Evolutionary conservation across 225 moss, liverwort and hornwort species (phyloP), one percentile per base, ranked within the genome.

Genomic region (Neckera pumila): DNA sequence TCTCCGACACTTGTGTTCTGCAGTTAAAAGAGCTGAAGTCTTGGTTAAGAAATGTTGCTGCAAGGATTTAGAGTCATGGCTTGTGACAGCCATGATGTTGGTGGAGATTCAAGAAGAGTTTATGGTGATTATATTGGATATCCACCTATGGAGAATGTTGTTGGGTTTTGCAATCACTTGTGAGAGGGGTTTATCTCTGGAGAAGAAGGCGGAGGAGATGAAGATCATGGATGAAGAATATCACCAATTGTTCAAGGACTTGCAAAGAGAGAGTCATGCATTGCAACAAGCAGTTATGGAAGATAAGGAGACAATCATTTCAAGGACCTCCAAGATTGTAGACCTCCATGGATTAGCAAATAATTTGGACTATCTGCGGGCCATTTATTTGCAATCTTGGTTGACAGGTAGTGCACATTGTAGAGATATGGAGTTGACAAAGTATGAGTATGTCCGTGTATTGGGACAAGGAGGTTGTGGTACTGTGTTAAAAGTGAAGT

Each of bases 371-470:
- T 56, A 86, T 56, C 5, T 64, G 0, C 43, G 30, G 0, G 81
- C 81, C 2, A 20, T 74, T 63, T 42, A 74, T 74, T 0, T 85
- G 42, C 73, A 65, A 61, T 85, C 89, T n/a, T 80, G 73, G 89
- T 81, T 89, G 45, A 31, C 31, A 30, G 2, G 21, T 23, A n/a
- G 21, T 42, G 30, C 2, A 21, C 0, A 31, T 0, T 1, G 20
- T 26, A 22, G 1, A 58, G 7, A 69, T 12, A 16, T 4, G 67
- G 21, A 33, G 0, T 57, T 84, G 71, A 56, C 0, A 2, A 57
- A 57, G 9, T 84, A 1, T 10, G 42, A 71, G 0, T 4, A 2
- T 43, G 0, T 43, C 3, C 0, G 33, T 15, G 0, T 6, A 4
- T 10, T 84, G 43, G 89, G 89, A 40, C 40, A 12, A 7, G 80